Evolutionary conservation across 306 rosid species (phyloP), one percentile per base, ranked within the genome.

Genomic region (Myrica gale): DNA sequence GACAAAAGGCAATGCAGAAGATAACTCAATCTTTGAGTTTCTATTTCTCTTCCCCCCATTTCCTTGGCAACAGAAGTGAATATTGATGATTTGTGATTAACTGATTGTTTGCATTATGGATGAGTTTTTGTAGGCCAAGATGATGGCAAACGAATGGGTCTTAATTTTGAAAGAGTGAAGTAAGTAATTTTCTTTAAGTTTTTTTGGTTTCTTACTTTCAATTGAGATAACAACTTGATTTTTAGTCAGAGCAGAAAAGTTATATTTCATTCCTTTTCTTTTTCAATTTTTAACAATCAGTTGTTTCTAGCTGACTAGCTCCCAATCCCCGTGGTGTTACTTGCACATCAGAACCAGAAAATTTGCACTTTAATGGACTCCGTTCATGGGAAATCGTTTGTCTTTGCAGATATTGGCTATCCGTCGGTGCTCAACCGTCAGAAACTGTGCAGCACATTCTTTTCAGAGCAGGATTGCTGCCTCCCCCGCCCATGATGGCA

Each of bases 401-500:
- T 56, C 73, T 80, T 39, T 72, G 73, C 73, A 94, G 98, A 89
- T 95, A 95, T 82, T 94, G 98, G 98, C 88, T 95, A 32, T 95
- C 97, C 62, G 95, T 95, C 72, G 96, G 97, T 50, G 98, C 98
- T 82, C 97, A 95, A 80, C 96, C 98, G 42, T 95, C 98, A 0
- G 91, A 92, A 12, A 90, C 98, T 0, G 88, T 92, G 60, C 92
- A 92, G 82, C 90, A 92, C 47, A 79, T 95, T 77, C 90, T 92
- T 26, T 92, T 90, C 83, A 80, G 97, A 67, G 86, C 97, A 15
- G 97, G 98, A 55, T 0, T 92, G 55, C 80, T 95, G 42, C 96
- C 96, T 2, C 98, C 98, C 3, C 96, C 97, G 1, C 96, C 97
- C 9, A 92, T 88, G 94, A 82, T 89, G 84, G 97, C 91, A 44